These are phyloP conservation scores for Talaromyces amestolkiae DNA, from an alignment of 2,329 filamentous ascomycete species.

Conservation along the genomic window DNA sequence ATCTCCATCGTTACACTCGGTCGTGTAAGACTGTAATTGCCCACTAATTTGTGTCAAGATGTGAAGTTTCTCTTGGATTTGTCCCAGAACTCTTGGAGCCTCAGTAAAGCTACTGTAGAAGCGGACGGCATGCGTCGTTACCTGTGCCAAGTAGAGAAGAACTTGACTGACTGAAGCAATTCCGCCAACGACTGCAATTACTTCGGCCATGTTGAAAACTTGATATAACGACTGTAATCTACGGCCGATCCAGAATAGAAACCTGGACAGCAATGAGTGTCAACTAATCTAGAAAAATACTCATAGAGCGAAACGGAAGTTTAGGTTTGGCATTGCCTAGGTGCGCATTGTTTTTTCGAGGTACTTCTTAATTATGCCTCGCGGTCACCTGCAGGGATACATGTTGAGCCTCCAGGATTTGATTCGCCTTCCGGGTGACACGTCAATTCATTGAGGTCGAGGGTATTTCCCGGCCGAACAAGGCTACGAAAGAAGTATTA, in stretches of 20 bases:
- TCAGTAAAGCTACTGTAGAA: background rate
- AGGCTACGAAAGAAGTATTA: background rate
- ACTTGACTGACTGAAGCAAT: background rate
- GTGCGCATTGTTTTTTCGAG: background rate
- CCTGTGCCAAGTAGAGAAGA: background rate
- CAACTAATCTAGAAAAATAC: background rate
- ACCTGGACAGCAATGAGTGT: background rate
- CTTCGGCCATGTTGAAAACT: background rate
- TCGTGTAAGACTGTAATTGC: background rate
- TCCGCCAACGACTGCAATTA: background rate
- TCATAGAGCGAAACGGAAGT: background rate
- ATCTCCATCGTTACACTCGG: background rate
- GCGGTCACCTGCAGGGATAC: background rate
- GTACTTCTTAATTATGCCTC: background rate
- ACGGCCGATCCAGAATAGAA: background rate
- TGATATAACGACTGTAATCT: background rate
- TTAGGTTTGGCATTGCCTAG: background rate
- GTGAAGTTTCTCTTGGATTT: conserved; percentile 1
- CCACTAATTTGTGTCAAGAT: background rate
- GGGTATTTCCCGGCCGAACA: no score
- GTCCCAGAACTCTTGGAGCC: background rate
- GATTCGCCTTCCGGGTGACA: background rate
- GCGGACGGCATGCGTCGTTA: background rate
- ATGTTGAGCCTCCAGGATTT: background rate
- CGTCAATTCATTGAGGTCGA: background rate